A percentile compares a stretch with the other conserved stretches of the same genome.
These are phyloP conservation scores for Auriculariales sp. DNA, from an alignment of 768 basidiomycete genomes.

Conservation along the genomic window DNA sequence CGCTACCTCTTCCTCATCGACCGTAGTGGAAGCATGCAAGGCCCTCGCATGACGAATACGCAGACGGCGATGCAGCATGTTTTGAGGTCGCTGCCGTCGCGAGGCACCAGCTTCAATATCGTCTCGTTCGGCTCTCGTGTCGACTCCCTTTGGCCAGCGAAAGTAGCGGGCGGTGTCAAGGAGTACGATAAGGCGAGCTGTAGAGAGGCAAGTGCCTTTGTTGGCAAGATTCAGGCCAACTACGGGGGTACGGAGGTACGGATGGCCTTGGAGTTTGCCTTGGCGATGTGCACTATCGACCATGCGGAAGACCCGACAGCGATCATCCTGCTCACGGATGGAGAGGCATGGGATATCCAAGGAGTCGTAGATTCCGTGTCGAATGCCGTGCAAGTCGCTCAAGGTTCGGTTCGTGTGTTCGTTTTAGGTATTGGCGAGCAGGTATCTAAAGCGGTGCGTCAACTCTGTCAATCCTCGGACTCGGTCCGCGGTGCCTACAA, in stretches of 20 bases:
- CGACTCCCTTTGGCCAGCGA: slow-evolving; percentile 20
- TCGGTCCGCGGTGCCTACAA: not conserved
- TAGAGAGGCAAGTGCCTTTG: no score
- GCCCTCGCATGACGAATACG: no score
- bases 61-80: slow-evolving; percentile 33
- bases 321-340: slow-evolving; percentile 47
- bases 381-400: not conserved
- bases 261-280: slow-evolving; percentile 23
- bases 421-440: slow-evolving; percentile 42
- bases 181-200: no score
- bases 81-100: slow-evolving; percentile 26
- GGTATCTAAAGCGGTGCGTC: slow-evolving; percentile 24
- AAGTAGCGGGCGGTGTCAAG: slow-evolving; percentile 10
- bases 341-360: slow-evolving; percentile 18
- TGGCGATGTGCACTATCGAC: slow-evolving; percentile 17
- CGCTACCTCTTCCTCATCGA: slow-evolving; percentile 52
- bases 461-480: not conserved
- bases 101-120: slow-evolving; percentile 37
- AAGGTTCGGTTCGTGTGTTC: no score
- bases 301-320: slow-evolving; percentile 23
- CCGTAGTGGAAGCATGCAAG: slow-evolving; percentile 47
- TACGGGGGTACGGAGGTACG: slow-evolving; percentile 38
- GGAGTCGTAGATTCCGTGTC: not conserved
- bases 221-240: slow-evolving; percentile 26
- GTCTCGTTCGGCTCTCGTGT: slow-evolving; percentile 30